Evolutionary conservation across 345 rosid species (phyloP), one percentile per base, ranked within the genome.

Genomic region (Carallia brachiata): DNA sequence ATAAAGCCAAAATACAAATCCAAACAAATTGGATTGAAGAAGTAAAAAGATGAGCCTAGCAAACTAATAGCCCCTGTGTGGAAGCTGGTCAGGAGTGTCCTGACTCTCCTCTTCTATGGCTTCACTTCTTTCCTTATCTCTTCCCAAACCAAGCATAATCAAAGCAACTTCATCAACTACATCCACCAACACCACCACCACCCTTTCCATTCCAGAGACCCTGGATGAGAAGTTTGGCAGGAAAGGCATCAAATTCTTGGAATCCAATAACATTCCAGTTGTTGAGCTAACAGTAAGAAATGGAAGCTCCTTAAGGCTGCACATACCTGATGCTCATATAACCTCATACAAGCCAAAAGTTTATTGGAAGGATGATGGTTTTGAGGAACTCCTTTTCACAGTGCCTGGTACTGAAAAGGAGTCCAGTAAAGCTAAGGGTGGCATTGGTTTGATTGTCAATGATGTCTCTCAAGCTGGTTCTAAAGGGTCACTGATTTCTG

Each of bases 321-420:
- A 76, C 36, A 70, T 94, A 31, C 88, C 96, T 10, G 83, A 88
- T 58, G 97, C 90, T 63, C 98, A 88, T 75, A 76, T 91, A 36
- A 79, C 86, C 72, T 94, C 97, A 0, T 94, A 91, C 87, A 84
- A 77, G 81, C 97, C 96, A 2, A 89, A 91, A 78, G 93, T 89
- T 6, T 80, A 73, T 44, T 94, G 96, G 97, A 87, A 85, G 77
- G 97, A 91, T 36, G 93, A 90, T 3, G 97, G 95, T 1, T 86
- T 83, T 50, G 83, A 89, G 73, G 96, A 94, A 82, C 60, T 94
- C 39, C 96, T 94, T 48, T 82, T 82, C 64, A 94, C 93, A 0
- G 71, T 89, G 69, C 90, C 86, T 23, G 80, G 77, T 15, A 72
- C 63, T 62, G 84, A 71, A 32, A 52, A 54, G 7, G 85, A 76